These are phyloP conservation scores for Musa troglodytarum DNA, from an alignment of 176 grass and related monocot genomes.

Conservation along the genomic window DNA sequence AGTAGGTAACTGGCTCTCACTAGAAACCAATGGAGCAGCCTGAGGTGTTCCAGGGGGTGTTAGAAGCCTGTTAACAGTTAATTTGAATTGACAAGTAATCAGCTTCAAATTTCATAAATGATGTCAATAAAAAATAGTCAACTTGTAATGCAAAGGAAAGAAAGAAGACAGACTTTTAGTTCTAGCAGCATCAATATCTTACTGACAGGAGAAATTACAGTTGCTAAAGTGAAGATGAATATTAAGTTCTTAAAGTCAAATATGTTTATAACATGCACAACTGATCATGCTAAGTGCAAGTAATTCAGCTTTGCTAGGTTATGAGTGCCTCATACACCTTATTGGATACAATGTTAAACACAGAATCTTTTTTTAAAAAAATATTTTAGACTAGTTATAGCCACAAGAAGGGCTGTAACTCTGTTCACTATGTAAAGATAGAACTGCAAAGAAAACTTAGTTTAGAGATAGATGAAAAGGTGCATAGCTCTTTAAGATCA, in stretches of 20 bases:
- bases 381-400: background rate
- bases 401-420: background rate
- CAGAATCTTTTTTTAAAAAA: background rate
- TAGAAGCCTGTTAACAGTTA: constrained; percentile 57
- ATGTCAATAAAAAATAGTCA: background rate
- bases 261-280: background rate
- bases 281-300: background rate
- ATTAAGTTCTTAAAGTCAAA: background rate
- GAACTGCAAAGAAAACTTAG: background rate
- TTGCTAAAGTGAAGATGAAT: background rate
- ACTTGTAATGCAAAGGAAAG: background rate
- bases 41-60: constrained; percentile 79
- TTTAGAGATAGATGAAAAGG: background rate
- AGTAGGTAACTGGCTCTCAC: constrained; percentile 42
- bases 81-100: background rate
- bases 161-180: background rate
- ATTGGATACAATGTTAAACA: background rate
- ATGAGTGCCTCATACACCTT: background rate
- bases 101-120: background rate
- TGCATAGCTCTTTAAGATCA: background rate
- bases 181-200: background rate
- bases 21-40: constrained; percentile 32
- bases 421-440: background rate
- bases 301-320: background rate
- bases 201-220: no score